A percentile compares a stretch with the other conserved stretches of the same genome.
Conservation (phyloP, 139 green algal species). For the Coccomyxa sp. region DNA sequence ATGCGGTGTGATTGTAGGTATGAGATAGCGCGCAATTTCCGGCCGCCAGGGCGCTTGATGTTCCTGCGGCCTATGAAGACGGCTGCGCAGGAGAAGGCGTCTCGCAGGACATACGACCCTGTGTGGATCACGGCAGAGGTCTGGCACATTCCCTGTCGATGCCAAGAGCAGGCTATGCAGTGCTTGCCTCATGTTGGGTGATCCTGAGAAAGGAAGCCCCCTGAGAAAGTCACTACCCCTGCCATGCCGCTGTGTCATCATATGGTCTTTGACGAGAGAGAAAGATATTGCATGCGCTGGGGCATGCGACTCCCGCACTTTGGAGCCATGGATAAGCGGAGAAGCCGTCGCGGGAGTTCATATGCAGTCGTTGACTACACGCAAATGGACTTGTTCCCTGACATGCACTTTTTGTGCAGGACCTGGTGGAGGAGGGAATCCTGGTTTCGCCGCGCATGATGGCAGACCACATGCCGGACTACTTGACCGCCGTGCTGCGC, state of each 20-base stretch:
- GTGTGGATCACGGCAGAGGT: slow-evolving; percentile 24
- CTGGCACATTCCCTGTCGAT: no score
- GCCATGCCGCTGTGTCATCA: background rate
- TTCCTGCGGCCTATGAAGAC: slow-evolving; percentile 27
- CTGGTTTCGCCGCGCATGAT: slow-evolving; percentile 48
- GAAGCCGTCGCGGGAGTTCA: background rate
- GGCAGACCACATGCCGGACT: slow-evolving; percentile 50
- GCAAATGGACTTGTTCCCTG: background rate
- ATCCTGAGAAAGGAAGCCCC: no score
- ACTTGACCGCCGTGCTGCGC: slow-evolving; percentile 28
- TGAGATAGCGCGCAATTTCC: slow-evolving; percentile 7
- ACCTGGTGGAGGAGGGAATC: slow-evolving; percentile 37
- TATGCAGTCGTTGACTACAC: background rate
- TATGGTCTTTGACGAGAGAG: background rate
- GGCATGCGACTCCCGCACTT: background rate
- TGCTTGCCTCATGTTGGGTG: no score
- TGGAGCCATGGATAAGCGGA: background rate
- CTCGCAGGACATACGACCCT: slow-evolving; percentile 8
- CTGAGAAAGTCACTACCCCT: no score
- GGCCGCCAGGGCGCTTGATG: slow-evolving; percentile 22
- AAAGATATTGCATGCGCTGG: background rate
- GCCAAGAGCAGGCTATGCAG: no score
- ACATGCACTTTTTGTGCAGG: background rate
- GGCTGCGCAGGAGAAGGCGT: background rate
- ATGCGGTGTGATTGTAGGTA: background rate